phyloP scores from a whole-genome alignment of 129 eudicot species.

The Gnaphalium uliginosum region DNA sequence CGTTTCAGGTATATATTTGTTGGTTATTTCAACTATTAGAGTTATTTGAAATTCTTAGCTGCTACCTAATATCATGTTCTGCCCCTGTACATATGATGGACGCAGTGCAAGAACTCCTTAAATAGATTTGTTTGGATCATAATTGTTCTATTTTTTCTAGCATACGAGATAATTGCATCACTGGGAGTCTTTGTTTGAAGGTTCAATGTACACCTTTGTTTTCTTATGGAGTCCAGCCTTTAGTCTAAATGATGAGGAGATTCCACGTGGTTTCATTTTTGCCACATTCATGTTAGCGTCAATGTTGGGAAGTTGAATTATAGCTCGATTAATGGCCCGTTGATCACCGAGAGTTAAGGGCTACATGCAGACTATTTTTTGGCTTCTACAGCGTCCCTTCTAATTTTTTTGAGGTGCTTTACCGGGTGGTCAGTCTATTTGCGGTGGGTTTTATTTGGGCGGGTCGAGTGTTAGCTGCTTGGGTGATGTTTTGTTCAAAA shows the following conservation, averaged over 20 bases:
- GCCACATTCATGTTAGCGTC: constrained; percentile 97
- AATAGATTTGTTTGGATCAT: not conserved
- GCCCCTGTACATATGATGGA: not conserved
- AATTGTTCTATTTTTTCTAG: not conserved
- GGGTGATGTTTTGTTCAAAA: no score
- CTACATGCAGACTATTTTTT: constrained; percentile 88
- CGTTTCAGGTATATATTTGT: constrained; percentile 67
- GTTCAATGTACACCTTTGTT: constrained; percentile 96
- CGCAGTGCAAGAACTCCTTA: constrained; percentile 3
- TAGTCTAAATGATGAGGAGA: constrained; percentile 94
- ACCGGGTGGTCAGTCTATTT: no score
- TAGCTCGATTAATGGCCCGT: constrained; percentile 79
- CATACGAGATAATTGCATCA: constrained; percentile 91
- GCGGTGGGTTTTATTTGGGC: no score
- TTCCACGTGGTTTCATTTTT: constrained; percentile 94
- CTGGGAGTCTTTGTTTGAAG: constrained; percentile 92
- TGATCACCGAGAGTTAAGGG: constrained; percentile 66
- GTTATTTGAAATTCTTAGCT: not conserved
- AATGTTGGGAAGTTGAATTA: constrained; percentile 94
- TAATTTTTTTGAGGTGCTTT: no score
- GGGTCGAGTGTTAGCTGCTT: no score
- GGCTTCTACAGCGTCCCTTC: constrained; percentile 78
- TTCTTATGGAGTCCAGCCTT: constrained; percentile 98
- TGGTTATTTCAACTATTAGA: not conserved
- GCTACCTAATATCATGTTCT: not conserved